Evolutionary conservation across 1,284 basidiomycete genomes (phyloP).

Genomic region (Sanghuangporus sanghuang): DNA sequence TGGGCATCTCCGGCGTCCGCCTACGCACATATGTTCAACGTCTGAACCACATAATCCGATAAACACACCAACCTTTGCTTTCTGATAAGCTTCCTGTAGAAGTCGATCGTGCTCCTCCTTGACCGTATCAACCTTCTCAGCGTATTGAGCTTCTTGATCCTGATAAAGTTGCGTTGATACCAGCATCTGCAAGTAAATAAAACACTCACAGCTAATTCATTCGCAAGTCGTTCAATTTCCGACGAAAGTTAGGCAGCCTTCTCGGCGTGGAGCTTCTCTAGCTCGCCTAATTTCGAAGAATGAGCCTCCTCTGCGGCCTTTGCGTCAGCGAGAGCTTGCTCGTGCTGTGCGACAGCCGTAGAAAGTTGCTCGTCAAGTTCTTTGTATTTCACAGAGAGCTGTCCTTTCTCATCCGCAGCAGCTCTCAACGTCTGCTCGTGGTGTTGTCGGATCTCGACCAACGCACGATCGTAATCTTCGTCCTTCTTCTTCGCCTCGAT

Average conservation of each 20-base stretch:
- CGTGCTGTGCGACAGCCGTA: constrained; percentile 39
- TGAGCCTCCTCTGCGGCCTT: constrained; percentile 42
- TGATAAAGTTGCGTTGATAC: neutral
- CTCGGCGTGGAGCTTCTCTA: constrained; percentile 40
- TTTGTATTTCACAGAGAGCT: constrained; percentile 41
- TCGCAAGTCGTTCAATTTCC: constrained; percentile 49
- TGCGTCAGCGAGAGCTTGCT: constrained; percentile 43
- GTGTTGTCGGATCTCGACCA: constrained; percentile 36
- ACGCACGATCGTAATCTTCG: constrained; percentile 36
- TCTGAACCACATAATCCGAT: constrained; percentile 7
- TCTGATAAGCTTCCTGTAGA: constrained; percentile 65
- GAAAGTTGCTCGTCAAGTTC: constrained; percentile 43
- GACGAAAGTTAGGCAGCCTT: constrained; percentile 54
- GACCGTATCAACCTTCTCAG: constrained; percentile 58
- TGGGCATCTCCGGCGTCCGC: constrained; percentile 63
- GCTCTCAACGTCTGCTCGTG: constrained; percentile 44
- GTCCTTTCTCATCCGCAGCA: constrained; percentile 40
- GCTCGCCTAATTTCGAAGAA: constrained; percentile 42
- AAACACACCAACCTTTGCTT: constrained; percentile 56
- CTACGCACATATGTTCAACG: constrained; percentile 30
- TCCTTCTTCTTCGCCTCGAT: constrained; percentile 51
- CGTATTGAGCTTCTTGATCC: constrained; percentile 66
- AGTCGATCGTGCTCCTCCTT: constrained; percentile 62
- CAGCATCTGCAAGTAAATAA: constrained; percentile 1
- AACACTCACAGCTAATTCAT: constrained; percentile 55